Evolutionary conservation across 768 basidiomycete species (phyloP).

Genomic region (Coprinellus micaceus): DNA sequence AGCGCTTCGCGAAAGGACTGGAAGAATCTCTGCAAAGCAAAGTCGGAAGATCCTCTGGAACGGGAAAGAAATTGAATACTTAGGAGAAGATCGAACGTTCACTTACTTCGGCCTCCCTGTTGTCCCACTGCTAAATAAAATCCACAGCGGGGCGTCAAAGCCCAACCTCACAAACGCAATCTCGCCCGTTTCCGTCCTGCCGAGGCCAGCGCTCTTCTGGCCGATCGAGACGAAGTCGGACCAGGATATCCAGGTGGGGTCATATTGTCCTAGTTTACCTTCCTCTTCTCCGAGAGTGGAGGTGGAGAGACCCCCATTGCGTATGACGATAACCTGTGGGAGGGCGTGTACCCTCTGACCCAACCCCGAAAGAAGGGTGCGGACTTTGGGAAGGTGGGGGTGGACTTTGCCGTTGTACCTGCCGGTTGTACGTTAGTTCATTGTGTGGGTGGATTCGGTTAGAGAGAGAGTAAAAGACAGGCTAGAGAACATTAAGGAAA

Average conservation of each 20-base stretch:
- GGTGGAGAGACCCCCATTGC: too few species aligned
- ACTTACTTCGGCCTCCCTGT: slow-evolving; percentile 69
- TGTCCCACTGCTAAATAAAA: slow-evolving; percentile 81
- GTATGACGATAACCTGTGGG: slow-evolving; percentile 57
- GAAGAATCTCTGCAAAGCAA: too few species aligned
- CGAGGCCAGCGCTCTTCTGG: slow-evolving; percentile 39
- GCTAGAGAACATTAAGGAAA: too few species aligned
- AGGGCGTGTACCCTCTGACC: slow-evolving; percentile 28
- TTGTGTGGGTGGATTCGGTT: too few species aligned
- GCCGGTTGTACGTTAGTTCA: slow-evolving; percentile 9
- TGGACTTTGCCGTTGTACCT: slow-evolving; percentile 75
- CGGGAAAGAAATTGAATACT: too few species aligned
- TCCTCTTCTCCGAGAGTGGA: too few species aligned
- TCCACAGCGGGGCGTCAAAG: slow-evolving; percentile 83
- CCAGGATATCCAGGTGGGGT: slow-evolving; percentile 52
- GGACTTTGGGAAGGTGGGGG: slow-evolving; percentile 60
- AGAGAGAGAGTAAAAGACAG: too few species aligned
- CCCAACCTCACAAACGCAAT: slow-evolving; percentile 57
- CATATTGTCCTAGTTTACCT: too few species aligned
- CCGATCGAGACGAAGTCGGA: slow-evolving; percentile 49
- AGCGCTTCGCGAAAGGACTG: too few species aligned
- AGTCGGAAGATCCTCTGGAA: too few species aligned
- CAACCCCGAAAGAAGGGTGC: slow-evolving; percentile 53
- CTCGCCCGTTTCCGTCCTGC: slow-evolving; percentile 50
- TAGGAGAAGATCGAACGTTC: not conserved